Evolutionary conservation across 2,329 filamentous ascomycete genomes (phyloP), one percentile per base, ranked within the genome.

Genomic region (Penicillium frequentans): DNA sequence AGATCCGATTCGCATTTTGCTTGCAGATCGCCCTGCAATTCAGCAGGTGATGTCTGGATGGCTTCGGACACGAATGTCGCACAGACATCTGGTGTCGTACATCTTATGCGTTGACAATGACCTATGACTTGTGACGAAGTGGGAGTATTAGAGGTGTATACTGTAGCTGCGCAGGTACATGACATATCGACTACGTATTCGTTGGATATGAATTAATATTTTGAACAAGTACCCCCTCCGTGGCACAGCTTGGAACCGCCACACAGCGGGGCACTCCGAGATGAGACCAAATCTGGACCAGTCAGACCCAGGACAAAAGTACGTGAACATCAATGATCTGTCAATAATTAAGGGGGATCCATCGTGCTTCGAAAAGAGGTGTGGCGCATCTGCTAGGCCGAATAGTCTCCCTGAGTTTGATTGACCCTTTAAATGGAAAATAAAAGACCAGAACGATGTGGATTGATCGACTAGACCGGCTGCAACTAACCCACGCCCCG

Each of bases 191-290:
- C 14, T 47, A 33, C n/a, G 29, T 37, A 47, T 43, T 24, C 21
- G 3, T n/a, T 51, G 48, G 11, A 51, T 19, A 16, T 42, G 39
- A 9, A 45, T 50, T 39, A 29, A 39, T 29, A 37, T 47, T 37
- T 5, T 39, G 7, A 27, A 5, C 10, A 44, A 56, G 19, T 23
- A 14, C 19, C n/a, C 7, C 31, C 43, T 14, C n/a, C n/a, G 58
- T 59, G 58, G 62, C 57, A 62, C 59, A 64, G 58, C 52, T 44
- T 42, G 19, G 37, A 59, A 65, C 59, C 62, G 63, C 63, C 63
- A 65, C 63, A 64, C n/a, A 59, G 61, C 57, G 62, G 62, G 60
- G 52, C 49, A n/a, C 23, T 10, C 37, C 35, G 10, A 51, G 29
- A 33, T 46, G 43, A 46, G 52, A 47, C 33, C 16, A 35, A 21